phyloP scores from a whole-genome alignment of 2,329 filamentous ascomycete genomes.

The Pseudogymnoascus sp. region DNA sequence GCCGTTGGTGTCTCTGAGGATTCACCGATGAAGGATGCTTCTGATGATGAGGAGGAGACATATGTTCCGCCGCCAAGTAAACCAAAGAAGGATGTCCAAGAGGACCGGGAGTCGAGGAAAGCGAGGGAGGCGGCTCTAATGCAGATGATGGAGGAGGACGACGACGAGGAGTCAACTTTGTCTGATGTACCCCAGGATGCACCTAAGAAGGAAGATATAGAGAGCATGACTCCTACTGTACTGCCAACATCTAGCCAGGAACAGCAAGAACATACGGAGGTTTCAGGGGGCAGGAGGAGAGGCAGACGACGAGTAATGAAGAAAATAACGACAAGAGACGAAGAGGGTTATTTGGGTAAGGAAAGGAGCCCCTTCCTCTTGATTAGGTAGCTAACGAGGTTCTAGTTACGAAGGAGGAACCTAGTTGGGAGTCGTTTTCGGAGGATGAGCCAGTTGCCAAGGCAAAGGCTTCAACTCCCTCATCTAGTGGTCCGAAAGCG shows the following conservation, averaged over 20 bases:
- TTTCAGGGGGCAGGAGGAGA: constrained; percentile 59
- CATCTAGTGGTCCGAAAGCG: constrained; percentile 39
- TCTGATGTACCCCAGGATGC: not conserved
- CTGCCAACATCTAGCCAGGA: constrained; percentile 35
- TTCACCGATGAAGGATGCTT: constrained; percentile 19
- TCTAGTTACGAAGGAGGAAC: constrained; percentile 76
- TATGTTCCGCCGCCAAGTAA: constrained; percentile 37
- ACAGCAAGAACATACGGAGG: constrained; percentile 40
- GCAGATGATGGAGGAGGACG: constrained; percentile 69
- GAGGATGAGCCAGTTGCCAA: constrained; percentile 68
- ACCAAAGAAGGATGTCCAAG: constrained; percentile 26
- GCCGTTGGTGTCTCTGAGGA: constrained; percentile 41
- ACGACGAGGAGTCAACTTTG: constrained; percentile 34
- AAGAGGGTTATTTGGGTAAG: constrained; percentile 82
- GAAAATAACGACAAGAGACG: constrained; percentile 80
- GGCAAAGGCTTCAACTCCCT: constrained; percentile 36
- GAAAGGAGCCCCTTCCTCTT: constrained; percentile 17
- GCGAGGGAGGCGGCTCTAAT: constrained; percentile 59
- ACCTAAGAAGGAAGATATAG: constrained; percentile 12
- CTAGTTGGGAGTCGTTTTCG: constrained; percentile 85
- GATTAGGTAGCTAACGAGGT: constrained; percentile 13
- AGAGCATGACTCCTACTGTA: not conserved
- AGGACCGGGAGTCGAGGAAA: constrained; percentile 40
- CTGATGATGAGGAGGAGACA: constrained; percentile 30
- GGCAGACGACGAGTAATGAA: constrained; percentile 76